phyloP scores from a whole-genome alignment of 2,329 filamentous ascomycete species.

The Fulvia fulva region DNA sequence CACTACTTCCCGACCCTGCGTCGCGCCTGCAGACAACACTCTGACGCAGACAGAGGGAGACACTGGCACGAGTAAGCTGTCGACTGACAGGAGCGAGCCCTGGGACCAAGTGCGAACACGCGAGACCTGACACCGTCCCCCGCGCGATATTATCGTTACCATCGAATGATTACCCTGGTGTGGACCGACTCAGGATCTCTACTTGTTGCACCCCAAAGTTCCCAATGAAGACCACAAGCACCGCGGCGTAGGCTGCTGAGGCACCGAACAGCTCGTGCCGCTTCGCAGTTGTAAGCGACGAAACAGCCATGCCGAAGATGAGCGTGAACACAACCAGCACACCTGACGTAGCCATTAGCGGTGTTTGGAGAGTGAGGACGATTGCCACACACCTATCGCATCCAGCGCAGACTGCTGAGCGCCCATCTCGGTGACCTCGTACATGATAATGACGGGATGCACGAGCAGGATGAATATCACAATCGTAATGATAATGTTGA shows the following conservation, averaged over 20 bases:
- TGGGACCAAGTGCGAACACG: not conserved
- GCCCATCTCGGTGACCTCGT: constrained; percentile 33
- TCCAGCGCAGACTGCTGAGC: constrained; percentile 33
- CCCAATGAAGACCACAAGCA: constrained; percentile 27
- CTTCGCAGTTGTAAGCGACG: constrained; percentile 19
- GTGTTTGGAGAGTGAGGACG: too few species aligned
- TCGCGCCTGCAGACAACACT: too few species aligned
- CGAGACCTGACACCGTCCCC: not conserved
- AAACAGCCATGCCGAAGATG: constrained; percentile 27
- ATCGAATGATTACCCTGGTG: not conserved
- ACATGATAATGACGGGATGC: constrained; percentile 40
- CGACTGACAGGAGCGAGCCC: too few species aligned
- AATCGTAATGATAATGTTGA: constrained; percentile 41
- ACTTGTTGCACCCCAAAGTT: constrained; percentile 18
- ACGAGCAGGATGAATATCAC: constrained; percentile 42
- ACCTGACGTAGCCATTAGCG: not conserved
- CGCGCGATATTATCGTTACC: not conserved
- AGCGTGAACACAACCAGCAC: constrained; percentile 41
- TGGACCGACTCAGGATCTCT: not conserved
- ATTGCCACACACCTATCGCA: constrained; percentile 33
- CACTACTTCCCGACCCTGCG: not conserved
- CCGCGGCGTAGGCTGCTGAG: constrained; percentile 26
- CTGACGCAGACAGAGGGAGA: too few species aligned
- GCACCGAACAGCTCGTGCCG: constrained; percentile 26
- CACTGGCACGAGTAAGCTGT: too few species aligned